Conservation (phyloP, 148 eudicot species). For the Oxyria digyna region DNA sequence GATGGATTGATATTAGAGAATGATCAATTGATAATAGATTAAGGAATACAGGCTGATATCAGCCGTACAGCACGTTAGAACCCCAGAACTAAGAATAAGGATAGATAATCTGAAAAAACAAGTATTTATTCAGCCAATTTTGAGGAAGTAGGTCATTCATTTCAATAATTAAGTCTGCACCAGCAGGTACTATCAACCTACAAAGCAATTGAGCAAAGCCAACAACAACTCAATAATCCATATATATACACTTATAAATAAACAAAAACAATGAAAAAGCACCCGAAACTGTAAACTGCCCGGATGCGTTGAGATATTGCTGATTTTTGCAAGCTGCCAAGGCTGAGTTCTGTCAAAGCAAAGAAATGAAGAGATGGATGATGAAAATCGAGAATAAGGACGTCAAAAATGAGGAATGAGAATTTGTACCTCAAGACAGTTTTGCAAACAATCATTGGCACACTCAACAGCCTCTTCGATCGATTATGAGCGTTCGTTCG, state of each 20-base stretch:
- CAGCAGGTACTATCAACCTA: too few relatives aligned
- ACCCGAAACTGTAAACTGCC: not conserved
- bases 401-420: not conserved
- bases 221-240: too few relatives aligned
- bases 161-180: too few relatives aligned
- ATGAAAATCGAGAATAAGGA: not conserved
- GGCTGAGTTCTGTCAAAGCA: not conserved
- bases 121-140: too few relatives aligned
- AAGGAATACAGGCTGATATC: too few relatives aligned
- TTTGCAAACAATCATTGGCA: not conserved
- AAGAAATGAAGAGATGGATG: not conserved
- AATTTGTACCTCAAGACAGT: not conserved
- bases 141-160: too few relatives aligned
- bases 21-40: too few relatives aligned
- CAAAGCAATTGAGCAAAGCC: not conserved
- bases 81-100: too few relatives aligned
- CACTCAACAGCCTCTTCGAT: not conserved
- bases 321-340: not conserved
- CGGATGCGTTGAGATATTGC: not conserved
- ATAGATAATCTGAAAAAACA: too few relatives aligned
- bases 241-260: not conserved
- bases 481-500: too few relatives aligned
- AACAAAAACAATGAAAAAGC: not conserved
- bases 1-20: not conserved
- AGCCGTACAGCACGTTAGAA: too few relatives aligned